Base-by-base conservation (phyloP, 2,329 filamentous ascomycete genomes). In the Epicoccum nigrum region DNA sequence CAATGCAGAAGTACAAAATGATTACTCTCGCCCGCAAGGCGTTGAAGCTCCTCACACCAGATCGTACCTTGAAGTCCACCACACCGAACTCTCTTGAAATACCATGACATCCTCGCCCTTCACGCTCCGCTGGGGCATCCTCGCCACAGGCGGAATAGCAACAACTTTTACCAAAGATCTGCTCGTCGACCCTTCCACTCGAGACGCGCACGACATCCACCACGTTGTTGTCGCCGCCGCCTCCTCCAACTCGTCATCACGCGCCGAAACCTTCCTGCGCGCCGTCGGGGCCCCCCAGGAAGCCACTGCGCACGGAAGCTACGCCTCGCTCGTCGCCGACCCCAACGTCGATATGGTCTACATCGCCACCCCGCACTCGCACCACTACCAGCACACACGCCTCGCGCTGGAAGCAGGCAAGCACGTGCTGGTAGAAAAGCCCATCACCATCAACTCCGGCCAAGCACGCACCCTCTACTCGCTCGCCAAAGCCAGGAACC, bases 341-440 rank as follows among this genome's bases (percentile, higher is more conserved):
- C 76, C 86, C 6, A 81, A 89, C 62, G 82, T 96, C 59, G 89
- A 95, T 73, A 90, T 94, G 63, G 77, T 96, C 76, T 96, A 96
- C 74, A 84, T 96, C 45, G 90, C 90, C 20, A 95, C 92, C 1
- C 92, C 91, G 12, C 91, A 96, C 77, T 91, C 88, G 63, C 91
- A 95, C 72, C 92, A 96, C 78, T 96, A 92, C 78, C 90, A 94
- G 72, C 92, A 96, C 74, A 82, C 85, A 56, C 90, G 90, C 83
- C 81, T 95, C 13, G 88, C 86, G 21, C 80, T 96, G 25, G 82
- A 89, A 60, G 88, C 88, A 4, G 89, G 89, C 64, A 96, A 96
- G 79, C 82, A 92, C 65, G 90, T 96, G 15, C 82, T 96, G 23
- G 94, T 90, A 72, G 92, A 96, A 74, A 96, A 96, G 79, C 84